Base-by-base conservation (phyloP, 345 rosid species). In the Gossypioides kirkii region DNA sequence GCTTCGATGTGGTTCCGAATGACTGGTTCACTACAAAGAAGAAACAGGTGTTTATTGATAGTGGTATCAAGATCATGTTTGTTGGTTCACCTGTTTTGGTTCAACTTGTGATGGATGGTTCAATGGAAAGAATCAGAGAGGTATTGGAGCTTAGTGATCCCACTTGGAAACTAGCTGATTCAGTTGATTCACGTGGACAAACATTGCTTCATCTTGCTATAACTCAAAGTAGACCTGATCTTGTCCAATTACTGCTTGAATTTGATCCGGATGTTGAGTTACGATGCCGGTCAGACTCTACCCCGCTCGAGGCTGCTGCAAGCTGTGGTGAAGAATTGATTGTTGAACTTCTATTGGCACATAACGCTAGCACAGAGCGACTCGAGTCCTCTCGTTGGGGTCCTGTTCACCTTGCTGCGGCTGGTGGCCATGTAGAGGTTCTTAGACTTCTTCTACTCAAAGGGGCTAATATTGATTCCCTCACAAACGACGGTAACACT, bases 21-120 rank as follows among this genome's bases (percentile, higher is more conserved):
- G 91, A 89, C 47, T 89, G 87, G 86, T 89, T 89, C 79, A 83
- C 87, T 0, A 60, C 86, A 8, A 84, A 63, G 82, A 89, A 80
- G 84, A 89, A 89, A 73, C 91, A 85, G 45, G 88, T 87, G 6
- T 89, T 85, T 49, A 73, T 80, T 4, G 93, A 87, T 9, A 87
- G 88, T n/a, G 91, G 88, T 2, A 72, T 87, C 66, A 84, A 74
- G 81, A 65, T 87, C 79, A 77, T 89, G 85, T 87, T 87, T 45
- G 86, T 83, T 3, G 94, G 91, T 10, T 83, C 91, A 0, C 76
- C 79, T 10, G 64, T 87, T 56, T 43, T 89, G 60, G 86, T 78
- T 26, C 89, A 69, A 43, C 80, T 89, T 5, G 89, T 87, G 36
- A 60, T 45, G 20, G 80, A 83, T 20, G 88, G 93, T 3, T 75